phyloP scores from a whole-genome alignment of 2,329 filamentous ascomycete species.

The Pseudocercospora macadamiae region DNA sequence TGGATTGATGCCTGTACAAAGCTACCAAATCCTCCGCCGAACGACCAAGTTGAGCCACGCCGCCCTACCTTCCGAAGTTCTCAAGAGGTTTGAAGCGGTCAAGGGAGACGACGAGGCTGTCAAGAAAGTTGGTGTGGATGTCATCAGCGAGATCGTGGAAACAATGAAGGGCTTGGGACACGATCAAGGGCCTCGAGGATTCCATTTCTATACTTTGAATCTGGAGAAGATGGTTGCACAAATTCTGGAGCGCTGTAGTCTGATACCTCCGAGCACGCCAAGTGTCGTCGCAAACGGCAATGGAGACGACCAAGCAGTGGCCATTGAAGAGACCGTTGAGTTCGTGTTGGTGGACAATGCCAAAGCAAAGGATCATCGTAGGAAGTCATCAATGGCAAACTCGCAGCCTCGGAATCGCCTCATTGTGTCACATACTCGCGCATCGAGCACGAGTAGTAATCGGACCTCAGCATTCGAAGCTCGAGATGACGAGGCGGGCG shows the following conservation, averaged over 20 bases:
- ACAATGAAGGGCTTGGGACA: slow-evolving; percentile 68
- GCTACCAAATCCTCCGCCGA: slow-evolving; percentile 90
- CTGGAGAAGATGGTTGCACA: slow-evolving; percentile 95
- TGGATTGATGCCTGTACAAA: slow-evolving; percentile 96
- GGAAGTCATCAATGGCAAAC: slow-evolving; percentile 76
- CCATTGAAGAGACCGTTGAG: slow-evolving; percentile 39
- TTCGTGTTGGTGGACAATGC: slow-evolving; percentile 51
- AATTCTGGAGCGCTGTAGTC: slow-evolving; percentile 80
- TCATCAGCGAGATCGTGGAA: slow-evolving; percentile 81
- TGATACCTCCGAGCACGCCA: slow-evolving; percentile 65
- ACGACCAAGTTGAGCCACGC: slow-evolving; percentile 95
- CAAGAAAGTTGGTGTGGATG: slow-evolving; percentile 77
- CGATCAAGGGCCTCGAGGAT: slow-evolving; percentile 66
- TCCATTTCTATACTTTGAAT: slow-evolving; percentile 98
- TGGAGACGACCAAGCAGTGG: slow-evolving; percentile 40
- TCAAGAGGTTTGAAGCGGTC: slow-evolving; percentile 71
- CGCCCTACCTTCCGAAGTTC: slow-evolving; percentile 70
- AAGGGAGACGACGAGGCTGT: slow-evolving; percentile 80
- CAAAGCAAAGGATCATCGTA: slow-evolving; percentile 48
- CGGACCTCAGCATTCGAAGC: slow-evolving; percentile 63
- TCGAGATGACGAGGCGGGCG: slow-evolving; percentile 73
- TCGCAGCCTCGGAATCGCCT: slow-evolving; percentile 86
- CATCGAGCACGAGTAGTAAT: slow-evolving; percentile 56
- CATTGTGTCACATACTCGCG: slow-evolving; percentile 66
- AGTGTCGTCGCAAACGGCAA: slow-evolving; percentile 43